Percentiles rank a stretch among this genome's conserved stretches.
phyloP scores from a whole-genome alignment of 192 early-diverging fungal genomes.

The Kappamyces sp. region DNA sequence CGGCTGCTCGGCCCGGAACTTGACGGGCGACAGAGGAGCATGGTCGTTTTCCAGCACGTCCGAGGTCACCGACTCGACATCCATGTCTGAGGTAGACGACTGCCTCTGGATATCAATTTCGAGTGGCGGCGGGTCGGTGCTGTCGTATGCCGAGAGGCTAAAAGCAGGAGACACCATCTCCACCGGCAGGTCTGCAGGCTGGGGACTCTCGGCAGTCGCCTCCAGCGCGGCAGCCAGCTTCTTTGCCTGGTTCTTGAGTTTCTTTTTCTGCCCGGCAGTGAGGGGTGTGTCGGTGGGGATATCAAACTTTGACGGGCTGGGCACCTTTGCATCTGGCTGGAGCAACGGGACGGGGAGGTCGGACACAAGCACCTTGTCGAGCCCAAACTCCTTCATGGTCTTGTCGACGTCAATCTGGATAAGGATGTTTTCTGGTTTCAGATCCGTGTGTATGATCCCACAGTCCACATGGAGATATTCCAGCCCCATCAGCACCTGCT shows the following conservation, averaged over 20 bases:
- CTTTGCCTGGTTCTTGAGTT: conserved; percentile 43
- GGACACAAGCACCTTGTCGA: conserved; percentile 26
- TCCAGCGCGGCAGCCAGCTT: conserved; percentile 17
- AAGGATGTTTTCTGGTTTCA: conserved; percentile 96
- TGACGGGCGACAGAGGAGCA: background rate
- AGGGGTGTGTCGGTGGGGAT: conserved; percentile 20
- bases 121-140: no score
- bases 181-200: no score
- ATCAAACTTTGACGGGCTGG: conserved; percentile 13
- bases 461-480: conserved; percentile 93
- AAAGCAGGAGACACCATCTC: no score
- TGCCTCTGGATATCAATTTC: no score
- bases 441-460: conserved; percentile 94
- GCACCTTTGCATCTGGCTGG: background rate
- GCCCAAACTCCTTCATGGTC: conserved; percentile 53
- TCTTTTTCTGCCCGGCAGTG: conserved; percentile 50
- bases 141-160: no score
- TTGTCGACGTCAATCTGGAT: conserved; percentile 88
- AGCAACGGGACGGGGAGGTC: conserved; percentile 6
- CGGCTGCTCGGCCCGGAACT: background rate
- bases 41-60: conserved; percentile 1
- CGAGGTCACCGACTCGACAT: conserved; percentile 5
- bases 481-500: conserved; percentile 81
- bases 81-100: conserved; percentile 1
- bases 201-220: no score